These are phyloP conservation scores for Tagetes erecta DNA, from an alignment of 129 eudicot genomes.

Conservation along the genomic window DNA sequence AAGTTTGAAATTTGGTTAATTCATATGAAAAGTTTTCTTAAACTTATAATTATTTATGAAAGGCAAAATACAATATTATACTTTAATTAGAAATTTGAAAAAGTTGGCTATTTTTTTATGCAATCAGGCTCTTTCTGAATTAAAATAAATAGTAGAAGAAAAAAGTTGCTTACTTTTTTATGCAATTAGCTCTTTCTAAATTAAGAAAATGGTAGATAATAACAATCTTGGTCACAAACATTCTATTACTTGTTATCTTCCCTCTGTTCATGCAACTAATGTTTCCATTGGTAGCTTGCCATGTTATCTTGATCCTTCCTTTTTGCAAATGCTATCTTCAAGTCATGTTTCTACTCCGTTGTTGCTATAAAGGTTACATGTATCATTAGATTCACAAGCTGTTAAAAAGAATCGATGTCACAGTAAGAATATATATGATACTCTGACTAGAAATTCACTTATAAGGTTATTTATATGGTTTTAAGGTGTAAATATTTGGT, in stretches of 20 bases:
- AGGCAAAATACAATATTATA: neutral
- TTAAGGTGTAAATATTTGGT: neutral
- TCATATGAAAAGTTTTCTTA: neutral
- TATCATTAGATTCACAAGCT: neutral
- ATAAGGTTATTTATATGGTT: neutral
- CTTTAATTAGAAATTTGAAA: neutral
- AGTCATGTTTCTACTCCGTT: neutral
- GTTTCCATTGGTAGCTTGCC: neutral
- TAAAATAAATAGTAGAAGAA: neutral
- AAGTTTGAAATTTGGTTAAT: neutral
- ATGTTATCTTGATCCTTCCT: neutral
- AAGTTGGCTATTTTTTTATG: neutral
- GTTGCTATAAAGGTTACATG: neutral
- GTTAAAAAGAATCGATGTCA: too few relatives aligned
- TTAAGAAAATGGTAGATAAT: neutral
- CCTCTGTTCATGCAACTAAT: slow-evolving; percentile 2
- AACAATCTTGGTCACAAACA: neutral
- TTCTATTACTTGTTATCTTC: neutral
- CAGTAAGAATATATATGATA: neutral
- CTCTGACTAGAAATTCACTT: neutral
- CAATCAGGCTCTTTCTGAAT: neutral
- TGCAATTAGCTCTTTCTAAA: neutral
- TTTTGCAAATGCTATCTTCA: neutral
- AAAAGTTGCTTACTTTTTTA: too few relatives aligned
- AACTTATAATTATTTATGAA: neutral